Conservation (phyloP, 176 grass and related monocot species). For the Aegilops bicornis region DNA sequence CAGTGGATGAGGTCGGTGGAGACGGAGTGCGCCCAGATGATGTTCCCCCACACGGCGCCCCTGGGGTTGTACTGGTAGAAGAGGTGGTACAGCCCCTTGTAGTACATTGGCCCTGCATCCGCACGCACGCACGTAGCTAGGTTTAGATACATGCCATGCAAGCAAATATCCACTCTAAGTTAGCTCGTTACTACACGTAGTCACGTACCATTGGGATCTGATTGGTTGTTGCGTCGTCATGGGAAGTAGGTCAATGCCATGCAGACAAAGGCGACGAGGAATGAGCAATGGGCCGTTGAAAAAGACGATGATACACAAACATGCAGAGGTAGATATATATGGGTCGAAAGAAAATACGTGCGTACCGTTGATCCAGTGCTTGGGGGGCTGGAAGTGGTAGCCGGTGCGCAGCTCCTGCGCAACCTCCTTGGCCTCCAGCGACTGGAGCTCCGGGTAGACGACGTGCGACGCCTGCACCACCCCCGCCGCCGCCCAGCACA, state of each 20-base stretch:
- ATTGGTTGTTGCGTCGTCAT: background rate
- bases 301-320: background rate
- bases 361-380: background rate
- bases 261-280: background rate
- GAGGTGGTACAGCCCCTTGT: background rate
- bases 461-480: background rate
- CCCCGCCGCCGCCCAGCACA: background rate
- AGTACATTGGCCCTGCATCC: background rate
- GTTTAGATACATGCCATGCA: background rate
- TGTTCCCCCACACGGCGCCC: background rate
- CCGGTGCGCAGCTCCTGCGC: background rate
- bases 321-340: background rate
- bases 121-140: too few species aligned
- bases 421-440: background rate
- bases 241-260: background rate
- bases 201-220: background rate
- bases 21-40: background rate
- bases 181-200: too few species aligned
- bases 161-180: too few species aligned
- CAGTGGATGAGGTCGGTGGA: background rate
- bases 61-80: background rate
- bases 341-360: too few species aligned
- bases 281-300: background rate
- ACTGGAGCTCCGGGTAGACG: slow-evolving; percentile 12
- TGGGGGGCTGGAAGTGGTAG: background rate